Conservation (phyloP, 768 basidiomycete species). For the Lactifluus hygrophoroides region DNA sequence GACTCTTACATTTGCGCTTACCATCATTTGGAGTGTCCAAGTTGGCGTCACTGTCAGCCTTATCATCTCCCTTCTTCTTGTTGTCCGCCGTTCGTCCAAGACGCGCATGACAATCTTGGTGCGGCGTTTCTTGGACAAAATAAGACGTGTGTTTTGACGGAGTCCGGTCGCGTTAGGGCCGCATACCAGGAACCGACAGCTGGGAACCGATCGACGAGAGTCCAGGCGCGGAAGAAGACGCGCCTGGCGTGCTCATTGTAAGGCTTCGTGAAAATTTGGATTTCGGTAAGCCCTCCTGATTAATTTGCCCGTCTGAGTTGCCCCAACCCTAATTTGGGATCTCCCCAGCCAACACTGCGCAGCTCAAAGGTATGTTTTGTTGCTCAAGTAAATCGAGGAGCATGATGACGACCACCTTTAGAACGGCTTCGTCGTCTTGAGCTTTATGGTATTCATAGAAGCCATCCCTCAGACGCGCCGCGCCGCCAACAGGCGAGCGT, state of each 20-base stretch:
- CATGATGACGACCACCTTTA: constrained; percentile 21
- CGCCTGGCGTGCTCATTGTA: constrained; percentile 77
- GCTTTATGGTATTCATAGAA: constrained; percentile 69
- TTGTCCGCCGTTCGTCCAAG: constrained; percentile 83
- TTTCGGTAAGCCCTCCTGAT: too few species aligned
- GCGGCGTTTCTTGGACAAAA: constrained; percentile 22
- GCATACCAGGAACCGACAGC: constrained; percentile 76
- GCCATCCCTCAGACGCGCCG: constrained; percentile 86
- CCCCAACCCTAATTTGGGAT: constrained; percentile 8
- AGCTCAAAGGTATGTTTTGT: constrained; percentile 62
- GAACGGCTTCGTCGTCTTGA: constrained; percentile 81
- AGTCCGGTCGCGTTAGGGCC: constrained; percentile 43
- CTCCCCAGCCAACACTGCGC: constrained; percentile 78
- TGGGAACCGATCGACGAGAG: constrained; percentile 91
- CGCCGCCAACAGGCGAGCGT: constrained; percentile 63
- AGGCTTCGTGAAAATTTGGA: constrained; percentile 85
- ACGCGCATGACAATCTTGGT: constrained; percentile 89
- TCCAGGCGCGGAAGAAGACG: constrained; percentile 71
- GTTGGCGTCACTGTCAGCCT: constrained; percentile 86
- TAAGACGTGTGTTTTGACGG: neutral
- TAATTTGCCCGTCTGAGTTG: too few species aligned
- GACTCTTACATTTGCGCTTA: constrained; percentile 78
- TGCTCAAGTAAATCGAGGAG: neutral
- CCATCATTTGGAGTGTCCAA: constrained; percentile 87
- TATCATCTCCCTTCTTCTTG: constrained; percentile 79